Evolutionary conservation across 2,329 filamentous ascomycete species (phyloP).

Genomic region (Beauveria brongniartii): DNA sequence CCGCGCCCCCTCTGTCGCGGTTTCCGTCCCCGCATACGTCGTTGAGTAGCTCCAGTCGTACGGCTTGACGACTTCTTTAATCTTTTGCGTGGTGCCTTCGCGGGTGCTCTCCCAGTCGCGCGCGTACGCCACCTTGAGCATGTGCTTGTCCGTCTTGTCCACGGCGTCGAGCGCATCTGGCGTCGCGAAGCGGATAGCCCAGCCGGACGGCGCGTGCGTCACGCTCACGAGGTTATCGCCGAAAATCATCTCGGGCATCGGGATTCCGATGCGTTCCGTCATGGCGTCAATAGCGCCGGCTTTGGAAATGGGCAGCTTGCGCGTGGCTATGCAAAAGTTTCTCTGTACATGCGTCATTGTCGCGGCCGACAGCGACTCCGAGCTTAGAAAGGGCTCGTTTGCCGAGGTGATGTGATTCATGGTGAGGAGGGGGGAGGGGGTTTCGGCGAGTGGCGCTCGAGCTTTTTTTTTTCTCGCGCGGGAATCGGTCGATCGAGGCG

Average conservation of each 20-base stretch:
- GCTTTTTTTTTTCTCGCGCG: background rate
- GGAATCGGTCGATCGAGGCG: background rate
- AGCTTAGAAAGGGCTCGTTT: conserved; percentile 48
- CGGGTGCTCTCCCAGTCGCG: conserved; percentile 65
- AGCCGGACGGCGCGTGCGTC: conserved; percentile 64
- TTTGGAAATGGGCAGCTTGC: conserved; percentile 93
- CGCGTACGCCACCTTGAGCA: conserved; percentile 92
- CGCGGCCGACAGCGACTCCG: conserved; percentile 40
- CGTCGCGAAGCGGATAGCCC: conserved; percentile 74
- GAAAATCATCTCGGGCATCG: conserved; percentile 98
- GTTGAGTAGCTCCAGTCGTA: conserved; percentile 99
- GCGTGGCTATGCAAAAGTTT: conserved; percentile 67
- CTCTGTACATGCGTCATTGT: conserved; percentile 52
- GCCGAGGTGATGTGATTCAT: conserved; percentile 33
- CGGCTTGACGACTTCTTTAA: conserved; percentile 88
- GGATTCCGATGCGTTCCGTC: conserved; percentile 69
- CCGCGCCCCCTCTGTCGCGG: conserved; percentile 16
- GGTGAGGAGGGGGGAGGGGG: conserved; percentile 6
- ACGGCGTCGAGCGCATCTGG: conserved; percentile 83
- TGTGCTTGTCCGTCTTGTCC: conserved; percentile 84
- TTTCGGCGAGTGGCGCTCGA: background rate
- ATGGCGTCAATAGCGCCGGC: conserved; percentile 82
- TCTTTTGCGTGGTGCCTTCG: conserved; percentile 74
- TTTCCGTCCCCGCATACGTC: conserved; percentile 64
- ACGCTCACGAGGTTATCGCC: conserved; percentile 83